Evolutionary conservation across 2,329 filamentous ascomycete genomes (phyloP), one percentile per base, ranked within the genome.

Genomic region (Clonostachys sp.): DNA sequence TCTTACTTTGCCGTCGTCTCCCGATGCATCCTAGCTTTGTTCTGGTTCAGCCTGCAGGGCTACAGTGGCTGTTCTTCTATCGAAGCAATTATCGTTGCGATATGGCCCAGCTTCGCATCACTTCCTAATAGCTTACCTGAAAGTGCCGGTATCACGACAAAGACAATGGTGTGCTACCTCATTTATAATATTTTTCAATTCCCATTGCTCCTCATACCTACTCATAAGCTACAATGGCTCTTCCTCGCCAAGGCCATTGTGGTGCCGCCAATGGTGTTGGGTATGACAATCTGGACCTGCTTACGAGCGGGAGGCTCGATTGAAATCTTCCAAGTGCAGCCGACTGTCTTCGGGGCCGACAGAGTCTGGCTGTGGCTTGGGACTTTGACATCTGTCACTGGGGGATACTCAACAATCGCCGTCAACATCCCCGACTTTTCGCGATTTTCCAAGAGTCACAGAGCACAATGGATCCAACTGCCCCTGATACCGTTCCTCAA

Each of bases 151-250:
- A 30, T 45, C 13, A 53, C 50, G 61, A 66, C 41, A 64, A 66
- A 17, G 34, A 66, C 61, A 2, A 55, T 75, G 50, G 56, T 74
- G 6, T 74, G 62, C 38, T 66, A 71, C 50, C 70, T 76, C 45
- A 56, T 75, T 13, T 75, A 73, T 54, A 76, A 71, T 65, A 67
- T 73, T 40, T 55, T 70, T 5, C 72, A 75, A 53, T 70, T 71
- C 9, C 60, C 60, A 2, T 60, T 75, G 6, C 57, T 69, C 45
- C 65, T 61, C 48, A 64, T 72, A 16, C 63, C 60, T 4, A 66
- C 67, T 1, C 61, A 70, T 42, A 62, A 62, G 18, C 56, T 70
- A 9, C 60, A 64, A 18, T 57, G 51, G 9, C 61, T 67, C 36
- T 66, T 72, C 53, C 59, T 59, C 34, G 49, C 61, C 42, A 64